Conservation (phyloP, 2,329 filamentous ascomycete genomes). For the Botrytis fabae region DNA sequence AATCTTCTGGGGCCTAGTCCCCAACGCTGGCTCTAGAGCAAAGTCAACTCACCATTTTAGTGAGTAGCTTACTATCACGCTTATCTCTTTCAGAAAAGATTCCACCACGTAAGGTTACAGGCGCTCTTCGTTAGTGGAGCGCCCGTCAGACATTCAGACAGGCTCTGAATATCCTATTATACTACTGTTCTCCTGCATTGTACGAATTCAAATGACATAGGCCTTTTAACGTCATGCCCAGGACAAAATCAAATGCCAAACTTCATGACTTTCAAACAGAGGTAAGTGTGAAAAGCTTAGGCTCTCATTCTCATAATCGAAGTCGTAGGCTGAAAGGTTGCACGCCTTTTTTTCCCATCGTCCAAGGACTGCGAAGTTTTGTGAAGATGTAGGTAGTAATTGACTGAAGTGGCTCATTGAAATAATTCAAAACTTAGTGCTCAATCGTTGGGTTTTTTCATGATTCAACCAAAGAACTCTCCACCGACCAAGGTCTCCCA, state of each 20-base stretch:
- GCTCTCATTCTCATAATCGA: neutral
- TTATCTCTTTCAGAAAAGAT: slow-evolving; percentile 58
- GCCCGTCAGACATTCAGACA: slow-evolving; percentile 26
- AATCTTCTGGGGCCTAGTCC: slow-evolving; percentile 55
- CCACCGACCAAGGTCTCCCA: slow-evolving; percentile 62
- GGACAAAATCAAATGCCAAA: slow-evolving; percentile 37
- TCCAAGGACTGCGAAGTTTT: neutral
- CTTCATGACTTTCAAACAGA: too few species aligned
- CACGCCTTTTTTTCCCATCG: too few species aligned
- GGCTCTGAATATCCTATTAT: slow-evolving; percentile 26
- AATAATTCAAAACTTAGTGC: neutral
- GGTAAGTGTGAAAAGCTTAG: too few species aligned
- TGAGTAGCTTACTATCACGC: slow-evolving; percentile 55
- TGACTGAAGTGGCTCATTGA: too few species aligned
- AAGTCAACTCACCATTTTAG: slow-evolving; percentile 43
- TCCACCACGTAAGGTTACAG: slow-evolving; percentile 23
- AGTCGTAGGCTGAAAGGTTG: neutral
- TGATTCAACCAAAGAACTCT: slow-evolving; percentile 39
- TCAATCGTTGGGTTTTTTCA: neutral
- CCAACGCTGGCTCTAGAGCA: slow-evolving; percentile 59
- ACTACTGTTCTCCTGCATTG: neutral
- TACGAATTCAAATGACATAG: slow-evolving; percentile 20
- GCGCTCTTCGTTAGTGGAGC: neutral
- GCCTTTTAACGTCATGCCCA: slow-evolving; percentile 48
- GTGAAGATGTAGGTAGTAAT: neutral